Percentiles rank a stretch among this genome's conserved stretches.
Conservation (phyloP, 2,329 filamentous ascomycete species). For the Magnaporthiopsis rhizophila region DNA sequence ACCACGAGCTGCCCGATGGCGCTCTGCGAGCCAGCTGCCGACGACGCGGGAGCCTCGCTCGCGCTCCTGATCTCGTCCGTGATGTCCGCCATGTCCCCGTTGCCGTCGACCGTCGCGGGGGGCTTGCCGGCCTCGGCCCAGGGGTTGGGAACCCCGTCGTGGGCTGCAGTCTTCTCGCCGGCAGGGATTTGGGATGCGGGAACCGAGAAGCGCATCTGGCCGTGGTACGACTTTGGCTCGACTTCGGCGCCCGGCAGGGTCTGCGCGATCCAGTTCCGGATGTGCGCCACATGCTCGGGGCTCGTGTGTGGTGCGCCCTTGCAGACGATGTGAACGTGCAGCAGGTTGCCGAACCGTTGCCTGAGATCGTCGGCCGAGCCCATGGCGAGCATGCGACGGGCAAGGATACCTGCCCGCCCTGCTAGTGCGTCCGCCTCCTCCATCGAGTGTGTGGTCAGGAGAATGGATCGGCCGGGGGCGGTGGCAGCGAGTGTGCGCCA, state of each 20-base stretch:
- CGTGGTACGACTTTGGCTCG: slow-evolving; percentile 71
- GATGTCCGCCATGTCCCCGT: not conserved
- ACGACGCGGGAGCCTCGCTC: not conserved
- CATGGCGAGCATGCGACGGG: slow-evolving; percentile 75
- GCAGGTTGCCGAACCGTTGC: slow-evolving; percentile 65
- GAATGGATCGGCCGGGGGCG: slow-evolving; percentile 67
- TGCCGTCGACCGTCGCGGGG: not conserved
- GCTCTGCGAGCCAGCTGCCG: slow-evolving; percentile 21
- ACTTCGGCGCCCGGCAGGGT: slow-evolving; percentile 58
- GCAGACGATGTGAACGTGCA: slow-evolving; percentile 77
- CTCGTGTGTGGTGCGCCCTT: slow-evolving; percentile 65
- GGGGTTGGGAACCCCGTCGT: not conserved
- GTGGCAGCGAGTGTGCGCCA: slow-evolving; percentile 76
- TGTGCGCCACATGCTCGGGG: slow-evolving; percentile 55
- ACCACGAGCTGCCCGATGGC: slow-evolving; percentile 64
- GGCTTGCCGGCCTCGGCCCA: slow-evolving; percentile 2
- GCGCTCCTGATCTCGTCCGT: slow-evolving; percentile 4
- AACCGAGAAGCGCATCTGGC: slow-evolving; percentile 79
- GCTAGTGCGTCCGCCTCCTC: slow-evolving; percentile 90
- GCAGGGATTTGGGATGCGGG: slow-evolving; percentile 37
- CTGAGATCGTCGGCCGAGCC: slow-evolving; percentile 68
- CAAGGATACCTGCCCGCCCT: slow-evolving; percentile 76
- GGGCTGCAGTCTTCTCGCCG: not conserved
- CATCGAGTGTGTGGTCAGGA: slow-evolving; percentile 92
- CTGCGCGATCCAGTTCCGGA: slow-evolving; percentile 57